These are phyloP conservation scores for Ceratocystis diversiconidia DNA, from an alignment of 2,329 filamentous ascomycete genomes.

Conservation along the genomic window DNA sequence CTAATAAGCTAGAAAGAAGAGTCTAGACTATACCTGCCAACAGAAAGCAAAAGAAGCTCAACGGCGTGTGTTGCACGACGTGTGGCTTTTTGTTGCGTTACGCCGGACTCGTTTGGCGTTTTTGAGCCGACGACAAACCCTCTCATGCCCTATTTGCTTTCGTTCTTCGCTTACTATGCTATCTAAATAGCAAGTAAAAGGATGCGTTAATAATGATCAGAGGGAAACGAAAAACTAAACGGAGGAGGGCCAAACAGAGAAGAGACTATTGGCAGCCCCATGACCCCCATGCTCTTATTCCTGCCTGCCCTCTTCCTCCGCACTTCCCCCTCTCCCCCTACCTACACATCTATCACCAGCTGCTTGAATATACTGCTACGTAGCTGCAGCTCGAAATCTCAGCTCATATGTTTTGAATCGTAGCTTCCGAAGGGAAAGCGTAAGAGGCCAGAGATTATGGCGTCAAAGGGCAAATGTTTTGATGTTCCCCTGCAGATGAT, in stretches of 20 bases:
- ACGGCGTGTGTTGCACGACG: neutral
- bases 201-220: too few relatives aligned
- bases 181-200: too few relatives aligned
- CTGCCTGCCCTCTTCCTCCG: neutral
- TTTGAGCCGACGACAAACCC: neutral
- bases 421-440: neutral
- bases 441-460: neutral
- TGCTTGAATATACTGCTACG: neutral
- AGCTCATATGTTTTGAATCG: neutral
- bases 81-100: neutral
- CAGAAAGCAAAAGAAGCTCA: neutral
- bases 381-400: neutral
- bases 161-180: neutral
- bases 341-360: neutral
- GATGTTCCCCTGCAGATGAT: neutral
- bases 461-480: neutral
- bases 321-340: neutral
- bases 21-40: neutral
- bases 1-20: neutral
- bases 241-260: neutral
- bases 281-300: neutral
- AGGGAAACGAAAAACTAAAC: too few relatives aligned
- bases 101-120: neutral
- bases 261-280: neutral
- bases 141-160: neutral